Evolutionary conservation across 441 rosid genomes (phyloP), one percentile per base, ranked within the genome.

Genomic region (Mallotus repandus): DNA sequence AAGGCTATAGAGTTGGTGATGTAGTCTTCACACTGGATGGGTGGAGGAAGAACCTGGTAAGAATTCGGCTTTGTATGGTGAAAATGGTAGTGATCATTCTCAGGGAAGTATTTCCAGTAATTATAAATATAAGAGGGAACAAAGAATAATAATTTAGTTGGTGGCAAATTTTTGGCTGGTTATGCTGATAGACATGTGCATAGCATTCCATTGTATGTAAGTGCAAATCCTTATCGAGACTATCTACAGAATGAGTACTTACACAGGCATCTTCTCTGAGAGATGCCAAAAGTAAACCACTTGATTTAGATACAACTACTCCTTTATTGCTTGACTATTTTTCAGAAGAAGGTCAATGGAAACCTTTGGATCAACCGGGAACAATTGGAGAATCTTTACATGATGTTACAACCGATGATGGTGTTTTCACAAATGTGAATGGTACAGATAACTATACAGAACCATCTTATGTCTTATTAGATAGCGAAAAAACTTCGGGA

Each of bases 321-420:
- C 87, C 96, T 65, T 79, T 94, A 64, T 86, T 91, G 74, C 89
- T 96, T 49, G 96, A 96, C 87, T 94, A 94, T 76, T 79, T 87
- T 79, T 95, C 98, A 25, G 99, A 96, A 84, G 98, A 91, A 76
- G 97, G 95, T 74, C 87, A 91, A 71, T 93, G 98, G 98, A 92
- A 86, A 83, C 93, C 92, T 63, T 78, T 89, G 84, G 96, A 96
- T 81, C 91, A 85, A 74, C 86, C 91, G 4, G 89, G 81, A 71
- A 78, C 72, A 76, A 64, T 64, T 71, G 83, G 73, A 25, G 29
- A 25, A 25, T 25, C 29, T 25, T 0, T 25, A 75, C 83, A 61
- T 63, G 86, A 78, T 69, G 78, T 56, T 75, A 50, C 74, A 67
- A 70, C 77, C 76, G 56, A 49, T 65, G 79, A 74, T 69, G 81